These are phyloP conservation scores for Xylaria castorea DNA, from an alignment of 495 filamentous ascomycete genomes.

Conservation along the genomic window DNA sequence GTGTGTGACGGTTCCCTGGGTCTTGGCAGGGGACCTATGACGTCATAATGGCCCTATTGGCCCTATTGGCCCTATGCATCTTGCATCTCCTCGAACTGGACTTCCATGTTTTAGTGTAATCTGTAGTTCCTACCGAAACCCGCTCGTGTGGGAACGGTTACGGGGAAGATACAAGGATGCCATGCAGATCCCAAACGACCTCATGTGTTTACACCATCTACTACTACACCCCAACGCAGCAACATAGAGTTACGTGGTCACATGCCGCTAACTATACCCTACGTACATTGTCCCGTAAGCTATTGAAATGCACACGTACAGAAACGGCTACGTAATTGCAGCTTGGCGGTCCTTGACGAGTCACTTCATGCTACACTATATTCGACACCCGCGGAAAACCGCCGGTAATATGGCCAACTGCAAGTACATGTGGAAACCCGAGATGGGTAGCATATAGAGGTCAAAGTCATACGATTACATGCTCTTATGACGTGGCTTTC, in stretches of 20 bases:
- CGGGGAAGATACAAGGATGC: constrained; percentile 23
- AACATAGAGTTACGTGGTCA: constrained; percentile 4
- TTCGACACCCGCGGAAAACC: neutral
- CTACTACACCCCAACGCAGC: neutral
- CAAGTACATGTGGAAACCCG: constrained; percentile 11
- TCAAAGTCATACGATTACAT: constrained; percentile 18
- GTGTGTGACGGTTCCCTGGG: constrained; percentile 19
- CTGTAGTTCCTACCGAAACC: constrained; percentile 23
- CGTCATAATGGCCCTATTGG: constrained; percentile 24
- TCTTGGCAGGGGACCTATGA: constrained; percentile 44
- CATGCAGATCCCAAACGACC: constrained; percentile 20
- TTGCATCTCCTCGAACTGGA: constrained; percentile 18
- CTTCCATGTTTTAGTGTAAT: constrained; percentile 7
- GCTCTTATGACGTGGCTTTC: constrained; percentile 15
- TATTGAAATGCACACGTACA: neutral
- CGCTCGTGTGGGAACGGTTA: constrained; percentile 17
- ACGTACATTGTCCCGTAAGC: constrained; percentile 6
- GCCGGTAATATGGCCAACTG: neutral
- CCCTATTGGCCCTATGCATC: constrained; percentile 10
- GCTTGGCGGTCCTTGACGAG: neutral
- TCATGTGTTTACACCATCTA: constrained; percentile 14
- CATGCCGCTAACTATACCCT: constrained; percentile 7
- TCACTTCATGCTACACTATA: neutral
- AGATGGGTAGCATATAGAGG: constrained; percentile 13
- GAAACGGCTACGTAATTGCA: constrained; percentile 9